Percentiles rank a stretch among this genome's conserved stretches.
Evolutionary conservation across 192 early-diverging fungal species (phyloP).

Genomic region (Phlyctochytrium arcticum): DNA sequence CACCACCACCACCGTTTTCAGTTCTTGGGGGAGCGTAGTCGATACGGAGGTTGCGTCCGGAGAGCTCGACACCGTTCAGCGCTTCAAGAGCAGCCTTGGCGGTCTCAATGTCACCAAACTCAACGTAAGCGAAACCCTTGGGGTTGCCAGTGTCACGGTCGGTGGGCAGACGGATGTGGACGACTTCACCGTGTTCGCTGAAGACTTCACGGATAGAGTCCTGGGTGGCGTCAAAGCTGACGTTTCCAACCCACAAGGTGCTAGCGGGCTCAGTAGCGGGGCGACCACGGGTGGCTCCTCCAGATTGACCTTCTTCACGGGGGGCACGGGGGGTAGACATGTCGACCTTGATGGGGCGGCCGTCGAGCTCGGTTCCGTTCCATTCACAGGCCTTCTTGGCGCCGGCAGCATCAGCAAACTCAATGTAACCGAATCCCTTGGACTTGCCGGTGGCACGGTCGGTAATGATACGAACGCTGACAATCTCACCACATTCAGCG

Average conservation of each 20-base stretch:
- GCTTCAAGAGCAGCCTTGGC: slow-evolving; percentile 61
- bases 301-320: slow-evolving; percentile 30
- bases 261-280: slow-evolving; percentile 53
- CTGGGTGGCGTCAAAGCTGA: slow-evolving; percentile 65
- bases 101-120: slow-evolving; percentile 40
- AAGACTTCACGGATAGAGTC: slow-evolving; percentile 54
- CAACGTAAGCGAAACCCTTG: slow-evolving; percentile 61
- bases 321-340: slow-evolving; percentile 51
- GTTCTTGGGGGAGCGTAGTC: slow-evolving; percentile 66
- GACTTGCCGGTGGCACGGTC: slow-evolving; percentile 67
- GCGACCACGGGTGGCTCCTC: slow-evolving; percentile 7
- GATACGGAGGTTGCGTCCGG: slow-evolving; percentile 78
- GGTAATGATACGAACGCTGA: slow-evolving; percentile 70
- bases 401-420: slow-evolving; percentile 64
- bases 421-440: slow-evolving; percentile 88
- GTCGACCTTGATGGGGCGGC: slow-evolving; percentile 77
- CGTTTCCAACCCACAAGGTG: slow-evolving; percentile 81
- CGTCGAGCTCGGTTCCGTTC: slow-evolving; percentile 72
- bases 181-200: slow-evolving; percentile 57
- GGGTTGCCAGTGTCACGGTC: slow-evolving; percentile 68
- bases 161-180: slow-evolving; percentile 64
- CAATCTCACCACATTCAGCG: slow-evolving; percentile 65
- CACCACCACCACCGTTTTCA: slow-evolving; percentile 34
- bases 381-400: slow-evolving; percentile 67
- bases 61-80: slow-evolving; percentile 72